Percentiles rank a stretch among this genome's conserved stretches.
phyloP scores from a whole-genome alignment of 2,329 filamentous ascomycete species.

The Cephalotrichum gorgonifer region DNA sequence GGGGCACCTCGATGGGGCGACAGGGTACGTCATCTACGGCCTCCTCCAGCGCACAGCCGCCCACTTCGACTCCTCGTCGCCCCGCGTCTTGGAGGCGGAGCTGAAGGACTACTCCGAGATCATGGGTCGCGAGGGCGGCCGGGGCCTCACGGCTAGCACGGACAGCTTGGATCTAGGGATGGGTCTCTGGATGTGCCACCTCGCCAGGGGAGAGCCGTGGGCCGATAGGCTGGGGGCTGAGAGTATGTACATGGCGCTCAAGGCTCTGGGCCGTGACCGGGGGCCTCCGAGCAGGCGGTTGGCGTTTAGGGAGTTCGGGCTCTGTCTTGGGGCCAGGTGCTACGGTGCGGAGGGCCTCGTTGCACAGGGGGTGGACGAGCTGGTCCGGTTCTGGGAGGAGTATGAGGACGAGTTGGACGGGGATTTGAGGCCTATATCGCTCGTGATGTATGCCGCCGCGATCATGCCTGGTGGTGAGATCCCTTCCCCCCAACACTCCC shows the following conservation, averaged over 20 bases:
- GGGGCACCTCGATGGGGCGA: conserved; percentile 45
- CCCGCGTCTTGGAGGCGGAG: conserved; percentile 29
- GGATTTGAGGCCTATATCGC: conserved; percentile 41
- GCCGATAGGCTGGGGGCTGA: conserved; percentile 23
- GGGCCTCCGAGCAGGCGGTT: conserved; percentile 20
- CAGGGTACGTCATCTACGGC: conserved; percentile 39
- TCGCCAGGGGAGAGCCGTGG: conserved; percentile 38
- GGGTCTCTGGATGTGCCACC: conserved; percentile 46
- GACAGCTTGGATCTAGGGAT: conserved; percentile 49
- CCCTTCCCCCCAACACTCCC: too few relatives aligned
- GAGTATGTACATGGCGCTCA: conserved; percentile 16
- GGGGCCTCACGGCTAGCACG: conserved; percentile 29
- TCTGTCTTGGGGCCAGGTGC: conserved; percentile 35
- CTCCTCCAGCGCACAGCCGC: conserved; percentile 32
- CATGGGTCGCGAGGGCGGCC: conserved; percentile 27
- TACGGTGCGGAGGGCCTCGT: conserved; percentile 22
- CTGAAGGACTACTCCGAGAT: conserved; percentile 41
- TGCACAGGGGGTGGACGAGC: conserved; percentile 11
- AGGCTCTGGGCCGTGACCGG: conserved; percentile 12
- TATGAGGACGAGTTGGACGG: conserved; percentile 15
- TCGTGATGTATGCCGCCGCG: conserved; percentile 46
- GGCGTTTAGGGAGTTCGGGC: conserved; percentile 45
- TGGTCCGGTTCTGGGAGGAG: conserved; percentile 23
- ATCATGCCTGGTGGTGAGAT: conserved; percentile 43
- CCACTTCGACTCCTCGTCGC: conserved; percentile 11